Evolutionary conservation across 139 green algal species (phyloP).

Genomic region (Chlorella sorokiniana): DNA sequence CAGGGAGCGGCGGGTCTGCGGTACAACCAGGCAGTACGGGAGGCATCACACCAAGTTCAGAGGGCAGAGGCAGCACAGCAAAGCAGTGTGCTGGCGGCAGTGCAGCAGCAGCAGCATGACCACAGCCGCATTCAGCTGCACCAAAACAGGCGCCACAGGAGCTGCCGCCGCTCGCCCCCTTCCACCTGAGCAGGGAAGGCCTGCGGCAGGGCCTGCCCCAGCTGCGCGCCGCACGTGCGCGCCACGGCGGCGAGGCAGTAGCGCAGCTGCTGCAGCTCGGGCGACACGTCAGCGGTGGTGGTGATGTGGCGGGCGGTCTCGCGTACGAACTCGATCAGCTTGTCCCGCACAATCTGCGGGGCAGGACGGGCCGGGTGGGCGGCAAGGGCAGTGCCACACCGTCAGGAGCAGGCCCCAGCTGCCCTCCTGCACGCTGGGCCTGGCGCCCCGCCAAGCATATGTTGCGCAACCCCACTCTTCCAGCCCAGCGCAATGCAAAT

Average conservation of each 20-base stretch:
- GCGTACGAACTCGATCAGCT: conserved; percentile 72
- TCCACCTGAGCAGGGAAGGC: conserved; percentile 32
- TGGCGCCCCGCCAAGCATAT: no score
- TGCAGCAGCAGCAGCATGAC: neutral
- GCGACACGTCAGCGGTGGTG: conserved; percentile 34
- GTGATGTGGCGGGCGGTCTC: conserved; percentile 60
- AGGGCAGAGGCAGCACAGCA: neutral
- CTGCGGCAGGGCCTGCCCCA: conserved; percentile 23
- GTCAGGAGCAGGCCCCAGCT: no score
- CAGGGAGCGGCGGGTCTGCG: conserved; percentile 47
- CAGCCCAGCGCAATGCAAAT: no score
- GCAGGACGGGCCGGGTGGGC: neutral
- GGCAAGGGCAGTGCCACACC: neutral
- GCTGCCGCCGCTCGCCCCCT: neutral
- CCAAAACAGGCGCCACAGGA: neutral
- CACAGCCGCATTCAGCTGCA: neutral
- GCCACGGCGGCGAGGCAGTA: conserved; percentile 70
- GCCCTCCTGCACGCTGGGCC: no score
- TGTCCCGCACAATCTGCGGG: conserved; percentile 42
- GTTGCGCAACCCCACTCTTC: no score
- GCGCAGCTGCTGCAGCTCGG: conserved; percentile 60
- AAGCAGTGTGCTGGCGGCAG: neutral
- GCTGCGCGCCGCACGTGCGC: conserved; percentile 30
- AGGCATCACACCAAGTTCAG: no score
- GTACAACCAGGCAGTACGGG: no score